phyloP scores from a whole-genome alignment of 441 rosid genomes.

The Raphanus hybrid region DNA sequence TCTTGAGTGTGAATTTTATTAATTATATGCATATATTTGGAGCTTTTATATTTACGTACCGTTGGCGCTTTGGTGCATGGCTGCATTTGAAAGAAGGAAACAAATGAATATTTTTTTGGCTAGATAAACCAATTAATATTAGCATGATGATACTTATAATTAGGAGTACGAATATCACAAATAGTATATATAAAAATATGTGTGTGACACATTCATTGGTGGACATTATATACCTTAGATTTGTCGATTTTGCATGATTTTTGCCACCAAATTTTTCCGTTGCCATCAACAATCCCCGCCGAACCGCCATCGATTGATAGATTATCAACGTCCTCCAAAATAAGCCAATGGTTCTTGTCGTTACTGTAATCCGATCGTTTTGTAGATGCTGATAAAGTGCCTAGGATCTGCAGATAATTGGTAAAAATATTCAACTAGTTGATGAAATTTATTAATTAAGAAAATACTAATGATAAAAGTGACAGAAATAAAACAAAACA shows the following conservation, averaged over 20 bases:
- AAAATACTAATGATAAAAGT: neutral
- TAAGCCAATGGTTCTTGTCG: conserved; percentile 66
- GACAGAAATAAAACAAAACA: neutral
- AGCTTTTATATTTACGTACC: conserved; percentile 46
- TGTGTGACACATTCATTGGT: neutral
- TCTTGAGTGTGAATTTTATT: neutral
- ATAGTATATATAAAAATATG: neutral
- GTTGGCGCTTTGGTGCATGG: conserved; percentile 85
- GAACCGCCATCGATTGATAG: conserved; percentile 71
- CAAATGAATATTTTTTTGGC: neutral
- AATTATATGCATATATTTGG: neutral
- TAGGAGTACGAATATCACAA: neutral
- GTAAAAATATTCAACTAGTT: neutral
- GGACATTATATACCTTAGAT: conserved; percentile 49
- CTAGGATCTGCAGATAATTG: conserved; percentile 54
- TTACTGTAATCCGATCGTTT: conserved; percentile 57
- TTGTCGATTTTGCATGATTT: conserved; percentile 78
- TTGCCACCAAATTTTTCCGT: conserved; percentile 91
- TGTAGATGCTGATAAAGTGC: conserved; percentile 68
- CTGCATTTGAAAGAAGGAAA: conserved; percentile 46
- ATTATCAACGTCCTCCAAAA: conserved; percentile 52
- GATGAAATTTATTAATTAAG: neutral
- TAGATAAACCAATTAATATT: conserved; percentile 6
- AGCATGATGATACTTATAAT: neutral
- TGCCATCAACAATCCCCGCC: conserved; percentile 71